Base-by-base conservation (phyloP, 2,329 filamentous ascomycete genomes). In the Arthrobotrys musiformis region DNA sequence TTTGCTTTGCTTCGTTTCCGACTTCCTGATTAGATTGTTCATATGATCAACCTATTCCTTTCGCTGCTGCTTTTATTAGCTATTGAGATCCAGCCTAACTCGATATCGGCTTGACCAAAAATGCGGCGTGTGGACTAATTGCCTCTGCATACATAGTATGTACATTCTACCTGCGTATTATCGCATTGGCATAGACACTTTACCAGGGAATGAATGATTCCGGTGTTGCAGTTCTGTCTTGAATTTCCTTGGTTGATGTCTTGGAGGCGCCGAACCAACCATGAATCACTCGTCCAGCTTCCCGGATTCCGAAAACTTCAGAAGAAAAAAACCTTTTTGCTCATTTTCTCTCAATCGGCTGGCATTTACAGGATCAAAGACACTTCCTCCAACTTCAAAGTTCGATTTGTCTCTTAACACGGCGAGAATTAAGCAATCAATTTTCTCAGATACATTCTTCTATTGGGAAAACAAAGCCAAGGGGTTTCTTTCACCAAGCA, bases 301-400 rank as follows among this genome's bases (percentile, higher is more conserved):
- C 54, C 70, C 70, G 70, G 35, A 28, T 48, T 48, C 70, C 70
- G 70, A 68, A 35, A 44, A 44, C 48, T 60, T 24, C 22, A 52
- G 48, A 26, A 28, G 35, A 58, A 26, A 50, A 72, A 40, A 48
- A 26, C n/a, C 24, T 52, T 52, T 5, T 22, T 4, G n/a, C 4
- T 42, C 30, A 35, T 7, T 40, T 26, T 42, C 17, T 61, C 7
- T 13, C 19, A 15, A n/a, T 61, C 17, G 35, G 2, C n/a, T 33
- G 13, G 15, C 26, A 30, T 48, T 24, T 44, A 30, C 58, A 46
- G 37, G 24, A 44, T 62, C 28, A 46, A 33, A 30, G 17, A 19
- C 54, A 40, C 5, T 40, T 19, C 30, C 54, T 56, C 30, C n/a
- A 37, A 7, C n/a, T 22, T 35, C 28, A 13, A n/a, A 13, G 28